Evolutionary conservation across 2,329 filamentous ascomycete species (phyloP).

Genomic region (Cladobotryum protrusum): DNA sequence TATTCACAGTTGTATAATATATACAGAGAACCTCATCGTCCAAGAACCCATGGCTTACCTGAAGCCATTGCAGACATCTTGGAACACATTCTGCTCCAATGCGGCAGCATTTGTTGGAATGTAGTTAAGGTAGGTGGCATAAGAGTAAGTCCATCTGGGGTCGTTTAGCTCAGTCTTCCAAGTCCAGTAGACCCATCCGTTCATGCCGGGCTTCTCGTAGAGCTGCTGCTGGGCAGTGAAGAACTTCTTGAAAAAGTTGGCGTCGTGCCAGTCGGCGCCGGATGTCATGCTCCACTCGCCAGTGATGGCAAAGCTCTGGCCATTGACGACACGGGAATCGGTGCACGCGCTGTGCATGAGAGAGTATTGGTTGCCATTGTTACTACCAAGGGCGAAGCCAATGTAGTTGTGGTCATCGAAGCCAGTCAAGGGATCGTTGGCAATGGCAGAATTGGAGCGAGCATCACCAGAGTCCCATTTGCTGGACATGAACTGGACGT

Average conservation of each 20-base stretch:
- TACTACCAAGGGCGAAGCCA: constrained; percentile 10
- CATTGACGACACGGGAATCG: constrained; percentile 35
- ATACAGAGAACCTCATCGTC: too few species aligned
- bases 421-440: constrained; percentile 37
- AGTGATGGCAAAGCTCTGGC: constrained; percentile 36
- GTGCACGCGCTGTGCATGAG: constrained; percentile 35
- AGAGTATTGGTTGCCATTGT: constrained; percentile 13
- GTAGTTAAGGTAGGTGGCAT: constrained; percentile 16
- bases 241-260: constrained; percentile 48
- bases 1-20: too few species aligned
- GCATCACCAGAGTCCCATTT: constrained; percentile 45
- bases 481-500: constrained; percentile 44
- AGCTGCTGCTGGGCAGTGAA: constrained; percentile 50
- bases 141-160: constrained; percentile 25
- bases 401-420: constrained; percentile 54
- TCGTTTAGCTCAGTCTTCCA: constrained; percentile 43
- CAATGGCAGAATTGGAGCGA: constrained; percentile 12
- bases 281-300: constrained; percentile 53
- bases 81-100: constrained; percentile 21
- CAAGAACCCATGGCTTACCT: constrained; percentile 1
- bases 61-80: constrained; percentile 18
- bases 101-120: constrained; percentile 19
- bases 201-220: constrained; percentile 42
- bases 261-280: constrained; percentile 35
- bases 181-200: constrained; percentile 54